Evolutionary conservation across 306 rosid genomes (phyloP), one percentile per base, ranked within the genome.

Genomic region (Corylus heterophylla): DNA sequence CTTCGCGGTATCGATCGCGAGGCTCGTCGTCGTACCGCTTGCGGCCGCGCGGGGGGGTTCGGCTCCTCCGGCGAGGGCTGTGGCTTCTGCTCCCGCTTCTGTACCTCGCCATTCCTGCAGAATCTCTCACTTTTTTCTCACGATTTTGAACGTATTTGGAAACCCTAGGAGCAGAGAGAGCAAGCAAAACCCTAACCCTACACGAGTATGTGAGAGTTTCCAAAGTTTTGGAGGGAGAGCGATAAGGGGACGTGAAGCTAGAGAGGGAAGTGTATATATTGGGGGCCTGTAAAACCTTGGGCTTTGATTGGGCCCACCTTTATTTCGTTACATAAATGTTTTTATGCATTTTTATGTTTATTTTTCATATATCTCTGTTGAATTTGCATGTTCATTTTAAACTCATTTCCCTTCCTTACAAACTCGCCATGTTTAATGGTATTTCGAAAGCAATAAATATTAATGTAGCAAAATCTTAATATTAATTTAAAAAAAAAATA

Each of bases 21-120:
- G 88, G 83, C 16, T 91, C 94, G 5, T 95, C 98, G 4, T 86
- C 97, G 78, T 91, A 59, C 2, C 94, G 93, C 83, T 93, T 95
- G 78, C 96, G 96, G 0, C 88, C 89, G 31, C 96, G 98, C 10
- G 89, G 93, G 0, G 98, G 99, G 55, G 86, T 89, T 67, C 93
- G 51, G 87, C 97, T 95, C 4, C 97, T 93, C n/a, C 96, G 91
- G 12, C 96, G 94, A 80, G 97, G 99, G 87, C 97, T 95, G 81
- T 80, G 84, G 80, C 98, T 95, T 81, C 96, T 79, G 89, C 99
- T 95, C 54, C 96, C 93, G 90, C 98, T 95, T 69, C 95, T 86
- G 74, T 93, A 83, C 77, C 94, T 90, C 20, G 83, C 87, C 99
- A 95, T 95, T 47, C 51, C 37, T 14, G 22, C 54, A 37, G 73